Evolutionary conservation across 441 rosid species (phyloP).

Genomic region (Manihot esculenta): DNA sequence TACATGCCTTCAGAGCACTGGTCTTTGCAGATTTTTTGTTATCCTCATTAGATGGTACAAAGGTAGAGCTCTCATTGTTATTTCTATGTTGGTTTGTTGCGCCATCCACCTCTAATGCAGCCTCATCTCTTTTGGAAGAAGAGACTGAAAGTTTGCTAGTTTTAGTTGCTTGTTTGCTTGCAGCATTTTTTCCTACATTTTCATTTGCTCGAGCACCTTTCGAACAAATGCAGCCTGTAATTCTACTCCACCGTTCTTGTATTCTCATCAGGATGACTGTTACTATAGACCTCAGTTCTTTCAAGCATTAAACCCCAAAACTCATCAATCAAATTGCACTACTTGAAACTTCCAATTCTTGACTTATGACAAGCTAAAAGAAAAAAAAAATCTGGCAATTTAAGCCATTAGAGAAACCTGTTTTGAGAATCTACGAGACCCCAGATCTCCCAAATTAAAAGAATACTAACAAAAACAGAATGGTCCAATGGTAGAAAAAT

Average conservation of each 20-base stretch:
- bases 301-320: slow-evolving; percentile 1
- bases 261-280: slow-evolving; percentile 12
- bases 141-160: slow-evolving; percentile 36
- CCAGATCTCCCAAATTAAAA: slow-evolving; percentile 32
- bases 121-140: slow-evolving; percentile 43
- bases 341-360: not conserved
- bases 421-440: slow-evolving; percentile 6
- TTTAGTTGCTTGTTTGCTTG: slow-evolving; percentile 26
- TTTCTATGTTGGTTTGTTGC: slow-evolving; percentile 33
- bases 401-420: slow-evolving; percentile 21
- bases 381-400: not conserved
- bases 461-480: not conserved
- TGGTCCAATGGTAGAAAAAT: not conserved
- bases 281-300: slow-evolving; percentile 11
- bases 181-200: slow-evolving; percentile 2
- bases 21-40: slow-evolving; percentile 38
- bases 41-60: slow-evolving; percentile 38
- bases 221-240: slow-evolving; percentile 91
- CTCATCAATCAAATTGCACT: not conserved
- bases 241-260: slow-evolving; percentile 31
- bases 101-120: slow-evolving; percentile 35
- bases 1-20: slow-evolving; percentile 34
- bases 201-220: slow-evolving; percentile 57
- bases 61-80: slow-evolving; percentile 26
- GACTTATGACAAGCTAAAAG: not conserved